Base-by-base conservation (phyloP, 1,139 yeast genomes). In the Blastobotrys serpentis region DNA sequence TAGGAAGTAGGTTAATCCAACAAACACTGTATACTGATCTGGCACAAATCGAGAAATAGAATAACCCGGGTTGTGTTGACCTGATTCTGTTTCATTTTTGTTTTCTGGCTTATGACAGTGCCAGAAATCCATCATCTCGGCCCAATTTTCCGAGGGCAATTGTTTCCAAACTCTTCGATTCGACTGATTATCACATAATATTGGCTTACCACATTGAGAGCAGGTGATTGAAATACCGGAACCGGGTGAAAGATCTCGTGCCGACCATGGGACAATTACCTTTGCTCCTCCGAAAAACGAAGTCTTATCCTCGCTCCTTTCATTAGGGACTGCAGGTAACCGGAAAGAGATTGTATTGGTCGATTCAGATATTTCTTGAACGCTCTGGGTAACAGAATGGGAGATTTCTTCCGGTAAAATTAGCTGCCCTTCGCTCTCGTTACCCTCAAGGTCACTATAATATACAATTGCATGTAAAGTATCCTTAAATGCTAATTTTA, bases 41-140 rank as follows among this genome's bases (percentile, higher is more conserved):
- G 94, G 88, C 13, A 63, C 67, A 47, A 86, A 65, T 1, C 67
- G 62, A 25, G 66, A 53, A 38, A 56, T 54, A 5, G 66, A 57
- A 43, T 60, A 61, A 38, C 55, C 54, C 2, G 56, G 56, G 32
- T 59, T 52, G 59, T 52, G 56, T 40, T 62, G 48, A 3, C 37
- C 16, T 11, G 61, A 56, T 25, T 60, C 59, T 22, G 56, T 57
- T 18, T 68, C 62, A 33, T 69, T 65, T 14, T 19, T 36, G 18
- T 58, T 58, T 23, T 72, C 71, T 0, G 98, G 98, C 62, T 89
- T 89, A 64, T 92, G 98, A 63, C 98, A 92, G 65, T 92, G 98
- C 98, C 98, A 92, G 56, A 85, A 86, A 53, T 92, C 52, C 96
- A 92, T 86, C 77, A 92, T 73, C 63, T 92, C 98, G 10, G 86